Conservation (phyloP, 169 alveolate genomes). For the Eimeria maxima region DNA sequence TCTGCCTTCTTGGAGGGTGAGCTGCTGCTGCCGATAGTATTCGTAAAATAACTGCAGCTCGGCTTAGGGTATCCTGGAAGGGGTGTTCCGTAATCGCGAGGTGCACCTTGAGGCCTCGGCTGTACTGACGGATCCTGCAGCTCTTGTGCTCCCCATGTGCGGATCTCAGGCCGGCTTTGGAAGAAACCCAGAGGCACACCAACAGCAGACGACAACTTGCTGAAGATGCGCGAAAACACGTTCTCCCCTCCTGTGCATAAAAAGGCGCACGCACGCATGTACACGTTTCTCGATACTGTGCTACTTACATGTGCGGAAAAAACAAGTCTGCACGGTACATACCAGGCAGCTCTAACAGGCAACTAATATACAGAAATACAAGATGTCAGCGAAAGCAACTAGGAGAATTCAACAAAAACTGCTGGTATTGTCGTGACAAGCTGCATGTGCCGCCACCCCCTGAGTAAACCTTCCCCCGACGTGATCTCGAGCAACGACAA, state of each 20-base stretch:
- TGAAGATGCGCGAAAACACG: neutral
- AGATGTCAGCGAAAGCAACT: too few relatives aligned
- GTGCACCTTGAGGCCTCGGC: conserved; percentile 27
- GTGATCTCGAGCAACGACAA: too few relatives aligned
- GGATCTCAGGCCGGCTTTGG: conserved; percentile 66
- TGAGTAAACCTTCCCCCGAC: too few relatives aligned
- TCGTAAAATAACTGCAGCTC: neutral
- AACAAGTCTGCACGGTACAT: too few relatives aligned
- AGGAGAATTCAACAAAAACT: too few relatives aligned
- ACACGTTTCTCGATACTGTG: neutral
- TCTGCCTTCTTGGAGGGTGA: too few relatives aligned
- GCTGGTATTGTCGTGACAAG: too few relatives aligned
- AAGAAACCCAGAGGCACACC: conserved; percentile 58
- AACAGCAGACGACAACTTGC: neutral
- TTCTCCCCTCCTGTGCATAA: conserved; percentile 16
- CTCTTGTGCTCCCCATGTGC: conserved; percentile 64
- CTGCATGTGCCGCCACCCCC: too few relatives aligned
- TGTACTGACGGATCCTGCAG: conserved; percentile 72
- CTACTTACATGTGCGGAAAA: too few relatives aligned
- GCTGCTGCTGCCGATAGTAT: too few relatives aligned
- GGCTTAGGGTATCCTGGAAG: conserved; percentile 52
- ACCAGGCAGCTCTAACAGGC: too few relatives aligned
- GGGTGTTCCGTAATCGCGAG: conserved; percentile 4
- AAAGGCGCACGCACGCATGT: neutral
- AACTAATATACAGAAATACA: too few relatives aligned